Base-by-base conservation (phyloP, 371 early-diverging fungal genomes). In the Phascolomyces articulosus region DNA sequence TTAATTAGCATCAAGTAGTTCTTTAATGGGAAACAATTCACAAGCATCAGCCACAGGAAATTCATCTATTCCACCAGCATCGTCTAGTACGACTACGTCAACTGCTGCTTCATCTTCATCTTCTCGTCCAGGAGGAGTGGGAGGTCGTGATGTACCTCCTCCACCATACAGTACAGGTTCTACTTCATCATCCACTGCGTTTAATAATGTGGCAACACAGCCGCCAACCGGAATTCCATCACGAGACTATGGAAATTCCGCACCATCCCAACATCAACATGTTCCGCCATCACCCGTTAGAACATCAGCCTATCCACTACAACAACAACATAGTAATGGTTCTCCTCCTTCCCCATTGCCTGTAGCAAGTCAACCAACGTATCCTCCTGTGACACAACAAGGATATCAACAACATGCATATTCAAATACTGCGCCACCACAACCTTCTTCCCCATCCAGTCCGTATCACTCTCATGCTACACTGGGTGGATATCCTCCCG, bases 311-410 rank as follows among this genome's bases (percentile, higher is more conserved):
- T 10, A n/a, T 23, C n/a, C 11, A 10, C 23, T n/a, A 23, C 51
- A 4, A 24, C 10, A 20, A 0, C 20, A 51, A 7, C 20, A 51
- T n/a, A 51, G 23, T n/a, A 51, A 24, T 24, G 24, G 8, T 0
- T 20, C 51, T 20, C 51, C 51, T 23, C 23, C 51, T 10, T 51
- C 51, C 7, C 51, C 51, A 8, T 23, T 51, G 51, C 51, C 51
- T 13, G 51, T 24, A 20, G 20, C 47, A 6, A 20, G 15, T n/a
- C 51, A 51, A 18, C 64, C 56, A 26, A 7, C 48, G 13, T 38
- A 62, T 34, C 57, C 58, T 9, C 47, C 51, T 11, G 51, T 51
- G 20, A 31, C 29, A 40, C 64, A 15, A 26, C 63, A 13, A 38
- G 56, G 47, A n/a, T 55, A 23, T 24, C 40, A 27, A 20, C 64